phyloP scores from a whole-genome alignment of 306 rosid genomes.

The Rosa multiflora region DNA sequence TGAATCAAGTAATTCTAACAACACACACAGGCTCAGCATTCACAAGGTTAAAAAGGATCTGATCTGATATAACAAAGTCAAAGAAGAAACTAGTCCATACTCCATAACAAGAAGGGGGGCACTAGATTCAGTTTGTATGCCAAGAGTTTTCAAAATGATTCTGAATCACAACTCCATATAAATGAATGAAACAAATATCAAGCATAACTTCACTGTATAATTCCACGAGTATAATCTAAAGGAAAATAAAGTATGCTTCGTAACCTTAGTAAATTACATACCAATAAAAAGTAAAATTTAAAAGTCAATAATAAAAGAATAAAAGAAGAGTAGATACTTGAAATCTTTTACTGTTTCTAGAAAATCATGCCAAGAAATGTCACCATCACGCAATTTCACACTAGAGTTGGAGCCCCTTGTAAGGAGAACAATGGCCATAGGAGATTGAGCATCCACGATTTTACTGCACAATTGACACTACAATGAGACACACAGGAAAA shows the following conservation, averaged over 20 bases:
- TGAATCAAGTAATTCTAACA: neutral
- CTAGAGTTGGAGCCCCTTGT: conserved; percentile 53
- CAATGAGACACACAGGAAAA: conserved; percentile 30
- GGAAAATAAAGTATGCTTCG: neutral
- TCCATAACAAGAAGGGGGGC: neutral
- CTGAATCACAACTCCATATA: neutral
- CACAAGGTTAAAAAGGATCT: neutral
- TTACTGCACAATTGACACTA: conserved; percentile 66
- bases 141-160: neutral
- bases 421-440: conserved; percentile 73
- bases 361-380: conserved; percentile 78
- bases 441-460: conserved; percentile 79
- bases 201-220: neutral
- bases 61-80: neutral
- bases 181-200: neutral
- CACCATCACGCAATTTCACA: conserved; percentile 66
- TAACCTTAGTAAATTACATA: neutral
- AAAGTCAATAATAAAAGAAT: neutral
- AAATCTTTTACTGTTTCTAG: conserved; percentile 55
- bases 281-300: conserved; percentile 5
- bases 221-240: neutral
- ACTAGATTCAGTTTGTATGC: neutral
- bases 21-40: neutral
- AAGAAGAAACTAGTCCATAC: neutral
- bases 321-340: conserved; percentile 47